These are phyloP conservation scores for Puccinia polysora DNA, from an alignment of 1,284 basidiomycete genomes.

Conservation along the genomic window DNA sequence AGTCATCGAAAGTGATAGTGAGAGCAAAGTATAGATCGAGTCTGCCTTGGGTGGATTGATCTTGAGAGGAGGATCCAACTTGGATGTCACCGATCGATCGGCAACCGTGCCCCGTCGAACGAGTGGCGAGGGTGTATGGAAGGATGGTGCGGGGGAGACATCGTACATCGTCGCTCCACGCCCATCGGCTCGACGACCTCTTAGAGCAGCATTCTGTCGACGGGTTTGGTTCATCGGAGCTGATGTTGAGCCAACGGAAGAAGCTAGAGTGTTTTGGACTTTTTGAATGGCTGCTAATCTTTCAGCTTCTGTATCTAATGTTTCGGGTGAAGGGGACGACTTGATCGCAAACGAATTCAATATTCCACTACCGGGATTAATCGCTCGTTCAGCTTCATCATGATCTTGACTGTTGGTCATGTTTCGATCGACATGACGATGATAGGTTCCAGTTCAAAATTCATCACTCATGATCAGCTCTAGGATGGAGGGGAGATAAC, in stretches of 20 bases:
- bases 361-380: not conserved
- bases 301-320: slow-evolving; percentile 11
- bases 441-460: no score
- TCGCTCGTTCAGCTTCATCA: not conserved
- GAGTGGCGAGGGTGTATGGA: not conserved
- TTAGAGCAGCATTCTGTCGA: slow-evolving; percentile 23
- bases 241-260: not conserved
- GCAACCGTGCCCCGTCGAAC: not conserved
- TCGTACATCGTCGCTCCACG: slow-evolving; percentile 36
- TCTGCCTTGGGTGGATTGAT: not conserved
- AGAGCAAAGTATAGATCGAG: not conserved
- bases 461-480: no score
- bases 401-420: not conserved
- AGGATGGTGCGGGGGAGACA: not conserved
- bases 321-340: not conserved
- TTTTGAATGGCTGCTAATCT: slow-evolving; percentile 28
- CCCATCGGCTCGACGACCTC: slow-evolving; percentile 23
- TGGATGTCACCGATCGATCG: not conserved
- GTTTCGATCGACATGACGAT: no score
- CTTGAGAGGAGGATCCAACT: not conserved
- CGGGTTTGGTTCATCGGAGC: slow-evolving; percentile 1
- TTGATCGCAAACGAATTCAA: slow-evolving; percentile 17
- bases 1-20: no score
- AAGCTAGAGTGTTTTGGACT: slow-evolving; percentile 22
- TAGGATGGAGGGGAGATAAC: no score